Conservation (phyloP, 192 early-diverging fungal species). For the Diversispora eburnea region DNA sequence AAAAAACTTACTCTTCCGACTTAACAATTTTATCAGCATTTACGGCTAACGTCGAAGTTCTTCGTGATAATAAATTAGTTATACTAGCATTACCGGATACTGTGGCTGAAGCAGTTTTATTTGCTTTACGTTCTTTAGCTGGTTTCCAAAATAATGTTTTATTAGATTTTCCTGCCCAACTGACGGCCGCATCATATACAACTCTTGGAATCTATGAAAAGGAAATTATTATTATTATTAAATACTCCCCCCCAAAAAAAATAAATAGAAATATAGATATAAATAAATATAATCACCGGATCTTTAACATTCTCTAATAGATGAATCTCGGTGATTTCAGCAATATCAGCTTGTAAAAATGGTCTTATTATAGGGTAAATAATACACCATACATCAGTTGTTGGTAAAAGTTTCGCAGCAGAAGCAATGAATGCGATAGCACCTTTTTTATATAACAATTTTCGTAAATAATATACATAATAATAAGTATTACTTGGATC, state of each 20-base stretch:
- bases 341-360: conserved; percentile 63
- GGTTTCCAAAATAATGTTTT: conserved; percentile 53
- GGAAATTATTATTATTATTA: too few relatives aligned
- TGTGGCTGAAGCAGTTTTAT: conserved; percentile 27
- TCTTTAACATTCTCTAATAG: conserved; percentile 66
- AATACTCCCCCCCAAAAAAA: too few relatives aligned
- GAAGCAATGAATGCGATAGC: conserved; percentile 69
- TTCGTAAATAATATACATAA: neutral
- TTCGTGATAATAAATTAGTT: conserved; percentile 13
- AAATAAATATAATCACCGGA: conserved; percentile 42
- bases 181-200: conserved; percentile 58
- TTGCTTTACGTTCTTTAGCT: conserved; percentile 39
- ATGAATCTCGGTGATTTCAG: conserved; percentile 56
- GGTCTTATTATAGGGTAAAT: conserved; percentile 69
- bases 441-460: conserved; percentile 31
- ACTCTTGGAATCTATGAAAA: conserved; percentile 44
- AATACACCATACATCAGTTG: conserved; percentile 73
- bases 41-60: conserved; percentile 16
- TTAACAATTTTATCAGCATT: conserved; percentile 34
- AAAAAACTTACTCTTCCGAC: conserved; percentile 48
- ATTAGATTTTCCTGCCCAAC: conserved; percentile 47
- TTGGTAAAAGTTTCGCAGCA: conserved; percentile 56
- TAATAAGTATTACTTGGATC: neutral
- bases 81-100: neutral
- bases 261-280: neutral